Evolutionary conservation across 495 filamentous ascomycete species (phyloP).

Genomic region (Podospora australis): DNA sequence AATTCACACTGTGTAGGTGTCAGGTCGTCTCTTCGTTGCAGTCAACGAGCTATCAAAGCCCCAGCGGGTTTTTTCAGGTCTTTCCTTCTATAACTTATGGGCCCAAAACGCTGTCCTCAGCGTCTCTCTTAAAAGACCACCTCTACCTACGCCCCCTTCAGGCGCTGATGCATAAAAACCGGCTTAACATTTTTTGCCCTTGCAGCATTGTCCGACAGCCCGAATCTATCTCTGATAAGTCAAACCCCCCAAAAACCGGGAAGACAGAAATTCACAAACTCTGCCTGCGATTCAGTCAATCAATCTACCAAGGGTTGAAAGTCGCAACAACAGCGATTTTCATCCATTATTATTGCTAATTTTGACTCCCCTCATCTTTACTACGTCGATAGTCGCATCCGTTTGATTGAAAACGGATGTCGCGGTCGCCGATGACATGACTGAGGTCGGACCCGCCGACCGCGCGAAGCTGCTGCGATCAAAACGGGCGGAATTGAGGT

Average conservation of each 20-base stretch:
- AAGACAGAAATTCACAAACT: conserved; percentile 29
- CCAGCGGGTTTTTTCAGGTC: conserved; percentile 9
- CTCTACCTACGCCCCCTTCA: conserved; percentile 10
- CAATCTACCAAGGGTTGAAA: conserved; percentile 29
- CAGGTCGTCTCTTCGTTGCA: conserved; percentile 1
- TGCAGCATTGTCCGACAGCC: conserved; percentile 12
- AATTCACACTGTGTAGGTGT: conserved; percentile 12
- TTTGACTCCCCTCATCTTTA: conserved; percentile 27
- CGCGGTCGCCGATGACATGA: conserved; percentile 50
- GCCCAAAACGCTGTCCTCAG: conserved; percentile 8
- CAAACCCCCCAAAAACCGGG: conserved; percentile 19
- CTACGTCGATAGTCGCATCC: conserved; percentile 34
- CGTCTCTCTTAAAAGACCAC: conserved; percentile 2
- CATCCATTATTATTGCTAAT: conserved; percentile 41
- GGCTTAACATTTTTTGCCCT: conserved; percentile 24
- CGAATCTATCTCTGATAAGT: too few relatives aligned
- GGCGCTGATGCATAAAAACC: conserved; percentile 16
- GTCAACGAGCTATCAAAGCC: not conserved
- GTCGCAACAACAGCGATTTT: conserved; percentile 65
- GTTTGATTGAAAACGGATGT: conserved; percentile 55
- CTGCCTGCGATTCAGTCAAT: conserved; percentile 15
- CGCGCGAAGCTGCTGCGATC: conserved; percentile 49
- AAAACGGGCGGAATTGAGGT: conserved; percentile 47
- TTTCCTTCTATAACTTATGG: conserved; percentile 3
- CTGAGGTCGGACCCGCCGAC: conserved; percentile 51